A percentile compares a stretch with the other conserved stretches of the same genome.
Evolutionary conservation across 805 yeast species (phyloP).

Genomic region (Dipodascopsis uninucleata): DNA sequence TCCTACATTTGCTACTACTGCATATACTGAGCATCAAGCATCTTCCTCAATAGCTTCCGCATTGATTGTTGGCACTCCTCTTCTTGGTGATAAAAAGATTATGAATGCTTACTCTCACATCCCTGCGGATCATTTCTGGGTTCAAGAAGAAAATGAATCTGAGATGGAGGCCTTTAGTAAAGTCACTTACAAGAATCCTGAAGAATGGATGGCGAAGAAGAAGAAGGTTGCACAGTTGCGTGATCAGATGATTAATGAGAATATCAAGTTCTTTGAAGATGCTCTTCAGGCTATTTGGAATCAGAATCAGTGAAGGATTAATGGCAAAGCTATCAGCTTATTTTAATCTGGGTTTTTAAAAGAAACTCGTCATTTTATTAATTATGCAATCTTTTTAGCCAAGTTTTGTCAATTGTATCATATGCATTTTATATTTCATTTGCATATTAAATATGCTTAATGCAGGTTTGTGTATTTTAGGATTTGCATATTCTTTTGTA

Average conservation of each 20-base stretch:
- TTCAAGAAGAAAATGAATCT: constrained; percentile 18
- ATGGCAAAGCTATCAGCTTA: too few relatives aligned
- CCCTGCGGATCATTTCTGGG: constrained; percentile 22
- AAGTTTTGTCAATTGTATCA: too few relatives aligned
- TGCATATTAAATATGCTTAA: too few relatives aligned
- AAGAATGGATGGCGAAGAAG: constrained; percentile 29
- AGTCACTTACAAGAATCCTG: constrained; percentile 19
- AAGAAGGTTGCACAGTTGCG: constrained; percentile 14
- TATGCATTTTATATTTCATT: too few relatives aligned
- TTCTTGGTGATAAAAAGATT: constrained; percentile 15
- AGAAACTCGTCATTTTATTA: too few relatives aligned
- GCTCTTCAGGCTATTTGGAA: constrained; percentile 6
- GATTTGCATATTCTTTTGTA: too few relatives aligned
- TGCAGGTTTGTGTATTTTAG: too few relatives aligned
- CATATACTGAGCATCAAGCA: constrained; percentile 18
- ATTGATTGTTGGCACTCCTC: constrained; percentile 22
- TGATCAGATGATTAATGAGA: constrained; percentile 19
- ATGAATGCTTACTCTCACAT: constrained; percentile 23
- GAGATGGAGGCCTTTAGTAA: constrained; percentile 31
- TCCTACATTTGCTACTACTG: constrained; percentile 20
- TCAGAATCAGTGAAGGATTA: too few relatives aligned
- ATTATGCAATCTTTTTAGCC: too few relatives aligned
- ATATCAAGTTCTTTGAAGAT: constrained; percentile 1
- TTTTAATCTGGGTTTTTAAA: too few relatives aligned
- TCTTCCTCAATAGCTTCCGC: constrained; percentile 25